phyloP scores from a whole-genome alignment of 805 yeast species.

The Deakozyma indianensis region DNA sequence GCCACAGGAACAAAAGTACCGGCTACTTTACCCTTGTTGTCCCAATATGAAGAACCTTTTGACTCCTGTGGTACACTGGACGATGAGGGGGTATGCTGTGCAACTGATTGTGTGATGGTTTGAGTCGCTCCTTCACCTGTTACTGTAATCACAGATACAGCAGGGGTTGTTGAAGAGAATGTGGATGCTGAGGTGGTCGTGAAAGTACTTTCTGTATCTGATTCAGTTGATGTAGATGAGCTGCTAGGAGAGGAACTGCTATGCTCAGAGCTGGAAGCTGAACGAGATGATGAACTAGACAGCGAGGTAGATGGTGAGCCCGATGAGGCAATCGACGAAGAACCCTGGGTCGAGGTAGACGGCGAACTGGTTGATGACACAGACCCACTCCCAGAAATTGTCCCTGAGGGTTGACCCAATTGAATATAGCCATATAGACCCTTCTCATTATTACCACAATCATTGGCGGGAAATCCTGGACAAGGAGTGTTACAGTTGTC shows the following conservation, averaged over 20 bases:
- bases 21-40: slow-evolving; percentile 62
- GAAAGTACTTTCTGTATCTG: slow-evolving; percentile 8
- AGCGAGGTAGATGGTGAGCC: slow-evolving; percentile 1
- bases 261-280: slow-evolving; percentile 6
- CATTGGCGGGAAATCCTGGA: slow-evolving; percentile 31
- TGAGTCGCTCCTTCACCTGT: slow-evolving; percentile 13
- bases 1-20: slow-evolving; percentile 79
- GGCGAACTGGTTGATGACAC: slow-evolving; percentile 8
- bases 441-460: slow-evolving; percentile 27
- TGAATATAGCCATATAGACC: slow-evolving; percentile 42
- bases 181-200: slow-evolving; percentile 6
- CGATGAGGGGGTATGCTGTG: slow-evolving; percentile 7
- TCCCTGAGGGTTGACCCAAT: slow-evolving; percentile 22
- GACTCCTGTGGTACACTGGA: slow-evolving; percentile 6
- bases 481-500: slow-evolving; percentile 24
- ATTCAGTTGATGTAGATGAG: slow-evolving; percentile 7
- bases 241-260: slow-evolving; percentile 3
- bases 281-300: slow-evolving; percentile 13
- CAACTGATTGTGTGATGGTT: slow-evolving; percentile 8
- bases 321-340: not conserved
- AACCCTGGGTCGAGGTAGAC: slow-evolving; percentile 1
- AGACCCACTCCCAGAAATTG: slow-evolving; percentile 6
- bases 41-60: slow-evolving; percentile 31
- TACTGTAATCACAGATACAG: slow-evolving; percentile 16
- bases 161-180: slow-evolving; percentile 5